Evolutionary conservation across 164 flowering plant species (phyloP).

Genomic region (Piper betle): DNA sequence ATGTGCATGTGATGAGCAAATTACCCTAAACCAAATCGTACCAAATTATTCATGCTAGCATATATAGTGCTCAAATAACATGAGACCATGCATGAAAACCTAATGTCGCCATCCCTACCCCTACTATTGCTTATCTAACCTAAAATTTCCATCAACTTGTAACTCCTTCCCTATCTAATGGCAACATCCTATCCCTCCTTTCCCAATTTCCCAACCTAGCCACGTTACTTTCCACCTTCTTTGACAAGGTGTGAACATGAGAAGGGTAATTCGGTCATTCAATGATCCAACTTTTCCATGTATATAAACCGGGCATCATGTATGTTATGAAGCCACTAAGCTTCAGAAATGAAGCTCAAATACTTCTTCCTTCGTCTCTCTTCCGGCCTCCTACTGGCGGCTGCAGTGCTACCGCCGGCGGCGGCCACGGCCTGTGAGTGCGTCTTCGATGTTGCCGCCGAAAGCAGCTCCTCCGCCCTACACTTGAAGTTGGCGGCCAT

Average conservation of each 20-base stretch:
- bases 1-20: too few species aligned
- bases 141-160: background rate
- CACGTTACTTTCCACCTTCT: too few species aligned
- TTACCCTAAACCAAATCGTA: too few species aligned
- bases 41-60: too few species aligned
- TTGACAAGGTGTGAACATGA: too few species aligned
- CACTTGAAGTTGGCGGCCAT: conserved; percentile 17
- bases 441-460: background rate
- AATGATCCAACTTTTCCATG: too few species aligned
- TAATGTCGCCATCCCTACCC: background rate
- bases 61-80: too few species aligned
- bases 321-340: background rate
- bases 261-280: background rate
- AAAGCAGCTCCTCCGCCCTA: conserved; percentile 8
- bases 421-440: background rate
- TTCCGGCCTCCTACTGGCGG: background rate
- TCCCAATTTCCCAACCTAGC: background rate
- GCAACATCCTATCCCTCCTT: background rate
- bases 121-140: background rate
- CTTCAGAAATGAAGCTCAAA: conserved; percentile 1
- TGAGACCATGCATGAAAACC: conserved; percentile 1
- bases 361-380: background rate
- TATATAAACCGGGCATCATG: too few species aligned
- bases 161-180: background rate
- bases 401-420: background rate